Evolutionary conservation across 306 rosid genomes (phyloP), one percentile per base, ranked within the genome.

Genomic region (Begonia fuchsioides): DNA sequence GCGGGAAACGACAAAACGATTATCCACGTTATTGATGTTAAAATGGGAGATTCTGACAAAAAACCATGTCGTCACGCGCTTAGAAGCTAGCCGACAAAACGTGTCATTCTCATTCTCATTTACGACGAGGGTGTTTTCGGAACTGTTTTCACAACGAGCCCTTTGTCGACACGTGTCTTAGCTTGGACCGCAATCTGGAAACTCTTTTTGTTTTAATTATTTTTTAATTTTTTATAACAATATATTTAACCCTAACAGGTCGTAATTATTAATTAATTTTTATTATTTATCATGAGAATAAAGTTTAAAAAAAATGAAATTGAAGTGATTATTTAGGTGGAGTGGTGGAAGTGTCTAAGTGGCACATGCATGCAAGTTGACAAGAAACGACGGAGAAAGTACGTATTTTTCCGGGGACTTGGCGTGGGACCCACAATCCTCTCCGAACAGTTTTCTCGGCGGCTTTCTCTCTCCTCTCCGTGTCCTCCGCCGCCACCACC

Each of bases 381-480:
- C 35, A 26, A 8, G 35, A 26, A 26, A 5, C 5, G 35, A 26
- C 35, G 7, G 8, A 26, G 35, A 26, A 5, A 26, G 35, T 26
- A 26, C 35, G 35, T 26, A 26, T 26, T 26, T 26, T 26, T 26
- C 8, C 35, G 35, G 35, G 35, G 7, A 3, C 8, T 26, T 4
- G 35, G 35, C 35, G 1, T 59, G 59, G 92, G 79, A 44, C 87
- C 87, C 76, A 17, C 39, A 66, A 66, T 8, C 35, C 35, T 3
- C 35, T 26, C 35, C 35, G 17, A 60, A 81, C 74, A 76, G 93
- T 79, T 68, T 54, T 72, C 67, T 72, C 78, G 76, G 84, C 92
- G 82, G 92, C 83, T 52, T 26, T 79, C 72, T 81, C 82, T 82
- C 95, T 90, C 98, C 87, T 82, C 79, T 81, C 83, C 57, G 50